These are phyloP conservation scores for Xerocomus brunneocitrinus DNA, from an alignment of 768 basidiomycete species.

Conservation along the genomic window DNA sequence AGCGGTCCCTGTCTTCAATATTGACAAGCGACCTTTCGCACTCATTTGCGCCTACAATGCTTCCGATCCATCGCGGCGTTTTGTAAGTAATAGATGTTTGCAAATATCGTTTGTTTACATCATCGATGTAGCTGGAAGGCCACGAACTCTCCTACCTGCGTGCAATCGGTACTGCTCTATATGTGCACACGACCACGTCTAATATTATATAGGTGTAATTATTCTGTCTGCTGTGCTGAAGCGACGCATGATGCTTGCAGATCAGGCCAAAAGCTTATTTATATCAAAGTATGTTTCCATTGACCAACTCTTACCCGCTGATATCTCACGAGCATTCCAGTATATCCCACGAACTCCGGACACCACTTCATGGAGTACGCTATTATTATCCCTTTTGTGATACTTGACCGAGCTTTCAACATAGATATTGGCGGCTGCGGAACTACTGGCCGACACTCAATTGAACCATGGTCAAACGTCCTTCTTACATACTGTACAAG, in stretches of 20 bases:
- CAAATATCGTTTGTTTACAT: slow-evolving; percentile 7
- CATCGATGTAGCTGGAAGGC: slow-evolving; percentile 63
- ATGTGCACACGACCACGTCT: not conserved
- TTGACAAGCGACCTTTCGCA: slow-evolving; percentile 89
- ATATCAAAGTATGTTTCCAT: slow-evolving; percentile 70
- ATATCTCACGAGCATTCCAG: slow-evolving; percentile 35
- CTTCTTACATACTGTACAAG: slow-evolving; percentile 89
- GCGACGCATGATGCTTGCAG: slow-evolving; percentile 87
- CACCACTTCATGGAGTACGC: slow-evolving; percentile 84
- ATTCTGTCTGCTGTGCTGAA: slow-evolving; percentile 91
- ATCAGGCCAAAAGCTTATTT: slow-evolving; percentile 89
- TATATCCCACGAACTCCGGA: slow-evolving; percentile 87
- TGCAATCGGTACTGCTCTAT: slow-evolving; percentile 60
- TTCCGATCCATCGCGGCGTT: slow-evolving; percentile 73
- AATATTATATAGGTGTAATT: slow-evolving; percentile 59
- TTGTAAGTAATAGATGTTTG: slow-evolving; percentile 43
- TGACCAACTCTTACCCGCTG: not conserved
- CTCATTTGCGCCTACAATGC: slow-evolving; percentile 89
- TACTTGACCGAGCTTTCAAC: not conserved
- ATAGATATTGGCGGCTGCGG: slow-evolving; percentile 86
- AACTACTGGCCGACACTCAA: slow-evolving; percentile 81
- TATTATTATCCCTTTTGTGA: not conserved
- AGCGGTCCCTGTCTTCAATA: slow-evolving; percentile 92
- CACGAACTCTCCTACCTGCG: slow-evolving; percentile 88
- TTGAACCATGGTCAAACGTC: slow-evolving; percentile 78